A percentile compares a stretch with the other conserved stretches of the same genome.
Conservation (phyloP, 805 yeast genomes). For the Tanozyma kutaoensis region DNA sequence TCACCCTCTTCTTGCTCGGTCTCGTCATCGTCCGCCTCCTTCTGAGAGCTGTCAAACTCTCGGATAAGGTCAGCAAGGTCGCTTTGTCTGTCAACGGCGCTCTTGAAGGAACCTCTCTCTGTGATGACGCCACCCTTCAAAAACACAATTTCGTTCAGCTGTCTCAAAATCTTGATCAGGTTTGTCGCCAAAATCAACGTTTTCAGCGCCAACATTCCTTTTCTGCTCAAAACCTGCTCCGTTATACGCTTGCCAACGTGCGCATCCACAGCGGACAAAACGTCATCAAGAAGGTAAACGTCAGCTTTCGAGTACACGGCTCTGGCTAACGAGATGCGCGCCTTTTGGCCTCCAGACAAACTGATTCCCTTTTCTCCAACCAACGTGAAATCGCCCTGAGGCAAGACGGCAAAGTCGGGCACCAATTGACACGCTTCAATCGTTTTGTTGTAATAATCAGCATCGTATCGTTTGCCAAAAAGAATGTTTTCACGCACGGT, state of each 20-base stretch:
- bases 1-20: slow-evolving; percentile 5
- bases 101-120: slow-evolving; percentile 42
- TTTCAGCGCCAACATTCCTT: slow-evolving; percentile 38
- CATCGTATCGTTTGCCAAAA: slow-evolving; percentile 35
- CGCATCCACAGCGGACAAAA: slow-evolving; percentile 61
- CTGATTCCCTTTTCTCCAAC: slow-evolving; percentile 54
- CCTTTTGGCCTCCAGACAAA: slow-evolving; percentile 51
- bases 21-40: slow-evolving; percentile 3
- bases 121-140: slow-evolving; percentile 39
- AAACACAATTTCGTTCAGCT: slow-evolving; percentile 49
- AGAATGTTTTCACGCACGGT: slow-evolving; percentile 36
- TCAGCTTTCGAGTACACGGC: slow-evolving; percentile 54
- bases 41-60: slow-evolving; percentile 16
- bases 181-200: slow-evolving; percentile 49
- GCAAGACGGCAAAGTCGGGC: slow-evolving; percentile 33
- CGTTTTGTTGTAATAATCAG: slow-evolving; percentile 25
- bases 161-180: slow-evolving; percentile 37
- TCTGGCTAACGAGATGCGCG: slow-evolving; percentile 52
- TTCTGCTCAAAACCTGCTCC: slow-evolving; percentile 29
- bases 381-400: slow-evolving; percentile 40
- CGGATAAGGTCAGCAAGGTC: slow-evolving; percentile 18
- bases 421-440: slow-evolving; percentile 35
- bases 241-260: slow-evolving; percentile 49
- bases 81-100: slow-evolving; percentile 26
- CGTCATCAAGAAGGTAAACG: slow-evolving; percentile 48